Base-by-base conservation (phyloP, 768 basidiomycete genomes). In the Phanerodontia chrysosporium region DNA sequence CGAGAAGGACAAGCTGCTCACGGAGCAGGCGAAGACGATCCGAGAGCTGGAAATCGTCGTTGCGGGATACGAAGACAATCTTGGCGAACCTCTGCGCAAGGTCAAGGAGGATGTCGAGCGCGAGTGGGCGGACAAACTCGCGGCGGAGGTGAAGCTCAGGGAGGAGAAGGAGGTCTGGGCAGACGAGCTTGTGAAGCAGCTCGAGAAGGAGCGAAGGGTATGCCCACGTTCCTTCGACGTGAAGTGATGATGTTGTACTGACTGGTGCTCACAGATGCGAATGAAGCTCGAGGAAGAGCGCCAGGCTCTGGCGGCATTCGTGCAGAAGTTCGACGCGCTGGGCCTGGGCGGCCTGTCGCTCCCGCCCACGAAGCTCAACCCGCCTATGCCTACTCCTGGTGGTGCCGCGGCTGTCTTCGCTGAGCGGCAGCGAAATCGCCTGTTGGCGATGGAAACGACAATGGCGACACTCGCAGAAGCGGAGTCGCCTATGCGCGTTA, bases 141-240 rank as follows among this genome's bases (percentile, higher is more conserved):
- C 83, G 5, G 78, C 76, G 21, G 87, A 91, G 72, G 72, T 72
- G 36, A 78, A 73, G 66, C 78, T 76, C 65, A 71, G 81, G n/a
- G 86, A 85, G 66, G 89, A 90, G 70, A 84, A 83, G 67, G 85
- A 88, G 61, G 78, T 71, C 22, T 92, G 89, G 86, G 89, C 85
- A 0, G 78, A 78, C 14, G 90, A 92, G 70, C 72, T 92, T 13
- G 86, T 88, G 42, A 83, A 78, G 61, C 83, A 88, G 65, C 74
- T 93, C 35, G 91, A 92, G 65, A 89, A 84, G 69, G 91, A 93
- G 76, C 87, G 85, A 72, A 85, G 82, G 78, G 81, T 83, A 51
- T 64, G 29, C 22, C 28, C 49, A 3, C 46, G 9, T 12, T 18
- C 22, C 3, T 24, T 6, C 46, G 24, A 9, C 46, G 46, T 24